Evolutionary conservation across 176 grass and related monocot species (phyloP).

Genomic region (Oryza glaberrima): DNA sequence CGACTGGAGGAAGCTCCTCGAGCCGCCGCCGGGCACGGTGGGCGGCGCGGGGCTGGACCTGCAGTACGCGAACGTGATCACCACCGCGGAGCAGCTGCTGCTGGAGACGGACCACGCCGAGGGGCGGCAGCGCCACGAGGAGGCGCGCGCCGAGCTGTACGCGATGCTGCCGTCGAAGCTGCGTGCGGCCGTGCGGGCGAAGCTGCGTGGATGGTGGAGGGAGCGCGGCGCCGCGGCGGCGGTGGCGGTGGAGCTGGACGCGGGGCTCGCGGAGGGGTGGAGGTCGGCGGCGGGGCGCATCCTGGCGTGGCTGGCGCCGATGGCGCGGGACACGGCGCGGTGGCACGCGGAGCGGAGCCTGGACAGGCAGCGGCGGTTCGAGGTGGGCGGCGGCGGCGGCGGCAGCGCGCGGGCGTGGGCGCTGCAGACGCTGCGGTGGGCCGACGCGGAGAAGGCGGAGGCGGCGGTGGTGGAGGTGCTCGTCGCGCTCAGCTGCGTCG

Average conservation of each 20-base stretch:
- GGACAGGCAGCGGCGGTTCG: constrained; percentile 46
- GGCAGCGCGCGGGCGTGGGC: constrained; percentile 14
- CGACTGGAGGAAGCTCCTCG: constrained; percentile 40
- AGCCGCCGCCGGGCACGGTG: constrained; percentile 42
- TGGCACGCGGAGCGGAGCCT: constrained; percentile 63
- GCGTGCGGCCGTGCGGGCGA: constrained; percentile 38
- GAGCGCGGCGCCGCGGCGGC: background rate
- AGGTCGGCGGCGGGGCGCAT: constrained; percentile 48
- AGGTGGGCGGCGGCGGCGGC: background rate
- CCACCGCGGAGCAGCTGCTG: constrained; percentile 44
- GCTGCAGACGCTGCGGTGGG: constrained; percentile 53
- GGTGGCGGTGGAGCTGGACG: constrained; percentile 11
- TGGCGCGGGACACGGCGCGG: constrained; percentile 54
- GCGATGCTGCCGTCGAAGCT: constrained; percentile 49
- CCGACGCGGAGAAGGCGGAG: constrained; percentile 51
- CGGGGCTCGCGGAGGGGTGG: constrained; percentile 57
- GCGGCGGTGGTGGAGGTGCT: constrained; percentile 58
- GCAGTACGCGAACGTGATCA: constrained; percentile 57
- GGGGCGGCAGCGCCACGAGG: constrained; percentile 21
- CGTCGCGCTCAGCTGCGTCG: constrained; percentile 58
- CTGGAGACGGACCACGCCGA: constrained; percentile 15
- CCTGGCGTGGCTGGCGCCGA: constrained; percentile 54
- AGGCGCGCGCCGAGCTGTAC: constrained; percentile 41
- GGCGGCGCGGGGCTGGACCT: constrained; percentile 53
- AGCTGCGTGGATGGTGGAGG: constrained; percentile 61